Evolutionary conservation across 2,329 filamentous ascomycete genomes (phyloP).

Genomic region (Exophiala viscosa): DNA sequence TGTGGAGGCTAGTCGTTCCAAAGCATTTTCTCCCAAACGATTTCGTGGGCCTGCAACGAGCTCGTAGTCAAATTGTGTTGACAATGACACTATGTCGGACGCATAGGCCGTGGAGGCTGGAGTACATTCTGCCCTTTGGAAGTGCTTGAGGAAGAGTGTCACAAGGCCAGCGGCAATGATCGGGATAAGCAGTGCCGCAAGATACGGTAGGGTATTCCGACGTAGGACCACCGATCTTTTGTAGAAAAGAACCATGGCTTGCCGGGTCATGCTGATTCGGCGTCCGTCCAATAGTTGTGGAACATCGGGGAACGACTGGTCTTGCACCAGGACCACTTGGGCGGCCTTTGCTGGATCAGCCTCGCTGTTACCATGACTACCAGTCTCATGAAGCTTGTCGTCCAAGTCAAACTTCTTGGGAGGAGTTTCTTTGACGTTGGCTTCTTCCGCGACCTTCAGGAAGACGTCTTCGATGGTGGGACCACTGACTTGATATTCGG

Average conservation of each 20-base stretch:
- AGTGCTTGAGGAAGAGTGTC: constrained; percentile 66
- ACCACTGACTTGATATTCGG: constrained; percentile 79
- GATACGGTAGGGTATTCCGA: constrained; percentile 72
- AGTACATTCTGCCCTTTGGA: constrained; percentile 52
- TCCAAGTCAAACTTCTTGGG: constrained; percentile 5
- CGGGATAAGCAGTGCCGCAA: constrained; percentile 71
- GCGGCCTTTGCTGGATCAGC: constrained; percentile 11
- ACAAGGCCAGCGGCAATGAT: constrained; percentile 75
- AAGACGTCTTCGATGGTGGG: constrained; percentile 94
- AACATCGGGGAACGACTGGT: constrained; percentile 20
- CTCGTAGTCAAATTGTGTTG: constrained; percentile 32
- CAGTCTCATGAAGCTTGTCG: constrained; percentile 10
- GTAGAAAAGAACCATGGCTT: constrained; percentile 69
- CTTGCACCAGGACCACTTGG: constrained; percentile 10
- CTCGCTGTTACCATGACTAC: constrained; percentile 18
- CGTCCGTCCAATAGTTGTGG: constrained; percentile 61
- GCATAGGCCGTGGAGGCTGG: constrained; percentile 42
- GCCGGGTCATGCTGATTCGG: constrained; percentile 64
- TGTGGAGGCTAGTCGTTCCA: constrained; percentile 27
- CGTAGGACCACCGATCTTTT: constrained; percentile 76
- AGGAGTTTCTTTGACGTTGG: constrained; percentile 38
- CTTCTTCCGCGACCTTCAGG: constrained; percentile 77
- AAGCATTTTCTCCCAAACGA: constrained; percentile 27
- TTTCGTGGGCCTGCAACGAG: constrained; percentile 38
- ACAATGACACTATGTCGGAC: constrained; percentile 31